Base-by-base conservation (phyloP, 2,329 filamentous ascomycete genomes). In the Aspergillus fructus region DNA sequence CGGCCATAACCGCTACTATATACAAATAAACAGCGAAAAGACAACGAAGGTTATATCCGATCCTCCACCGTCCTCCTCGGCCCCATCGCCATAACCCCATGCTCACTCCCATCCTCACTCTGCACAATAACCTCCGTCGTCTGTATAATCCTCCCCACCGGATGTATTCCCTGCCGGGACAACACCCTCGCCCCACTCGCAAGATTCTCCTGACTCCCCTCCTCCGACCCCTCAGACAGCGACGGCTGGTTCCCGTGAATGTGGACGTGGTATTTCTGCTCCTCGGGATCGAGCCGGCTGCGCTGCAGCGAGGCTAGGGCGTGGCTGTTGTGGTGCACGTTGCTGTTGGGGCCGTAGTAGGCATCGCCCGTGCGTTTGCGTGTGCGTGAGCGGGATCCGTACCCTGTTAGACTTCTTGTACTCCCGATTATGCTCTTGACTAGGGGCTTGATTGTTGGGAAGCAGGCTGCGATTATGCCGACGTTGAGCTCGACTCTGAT, bases 391-490 rank as follows among this genome's bases (percentile, higher is more conserved):
- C 47, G 47, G 1, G 47, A 49, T 4, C 61, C 64, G 33, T 59
- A 61, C 48, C 65, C 64, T 51, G 41, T 40, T 7, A 53, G 27
- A 21, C 55, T 21, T 3, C 45, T 4, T 3, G 49, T 58, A 45
- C 55, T 60, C 37, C 61, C 61, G 17, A 70, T 63, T n/a, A 65
- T 52, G 30, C 49, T 51, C 37, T 70, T 69, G 50, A 72, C 68
- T 19, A 74, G 62, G 2, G 71, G 71, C 37, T 70, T 69, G 1
- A 74, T 64, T 12, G 68, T 64, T 5, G 70, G 69, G 11, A 73
- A 63, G 34, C 61, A 70, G 19, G 68, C 71, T 3, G 68, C 69
- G 1, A 72, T 62, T 13, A 73, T 73, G 8, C 70, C 69, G 21
- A 63, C 66, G 49, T 65, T 71, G 39, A 64, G 58, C 59, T 73